These are phyloP conservation scores for Penicillium rolfsii DNA, from an alignment of 2,329 filamentous ascomycete genomes.

Conservation along the genomic window DNA sequence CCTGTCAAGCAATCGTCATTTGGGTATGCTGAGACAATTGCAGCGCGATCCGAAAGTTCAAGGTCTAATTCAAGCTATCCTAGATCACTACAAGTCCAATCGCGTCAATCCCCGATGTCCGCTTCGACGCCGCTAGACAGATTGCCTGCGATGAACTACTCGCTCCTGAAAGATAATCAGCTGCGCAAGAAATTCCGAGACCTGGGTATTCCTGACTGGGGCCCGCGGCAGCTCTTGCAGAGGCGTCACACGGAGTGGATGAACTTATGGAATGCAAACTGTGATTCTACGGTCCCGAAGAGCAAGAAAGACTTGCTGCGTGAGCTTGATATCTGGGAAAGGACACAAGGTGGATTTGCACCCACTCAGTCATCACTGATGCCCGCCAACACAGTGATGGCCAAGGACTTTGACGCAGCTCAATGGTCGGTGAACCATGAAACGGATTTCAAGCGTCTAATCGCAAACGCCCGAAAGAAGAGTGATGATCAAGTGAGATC, in stretches of 20 bases:
- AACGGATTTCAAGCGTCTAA: slow-evolving; percentile 75
- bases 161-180: slow-evolving; percentile 76
- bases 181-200: slow-evolving; percentile 82
- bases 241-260: slow-evolving; percentile 89
- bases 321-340: slow-evolving; percentile 86
- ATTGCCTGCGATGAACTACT: slow-evolving; percentile 82
- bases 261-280: slow-evolving; percentile 96
- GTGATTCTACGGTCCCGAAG: slow-evolving; percentile 76
- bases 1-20: slow-evolving; percentile 27
- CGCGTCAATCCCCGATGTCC: slow-evolving; percentile 21
- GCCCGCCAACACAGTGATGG: slow-evolving; percentile 61
- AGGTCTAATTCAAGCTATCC: slow-evolving; percentile 24
- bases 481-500: slow-evolving; percentile 34
- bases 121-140: slow-evolving; percentile 58
- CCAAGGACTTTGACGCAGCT: slow-evolving; percentile 83
- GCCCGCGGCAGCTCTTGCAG: slow-evolving; percentile 71
- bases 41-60: neutral
- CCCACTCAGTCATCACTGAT: slow-evolving; percentile 33
- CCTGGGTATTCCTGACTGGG: slow-evolving; percentile 73
- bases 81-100: slow-evolving; percentile 30
- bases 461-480: slow-evolving; percentile 71
- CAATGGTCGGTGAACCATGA: slow-evolving; percentile 76
- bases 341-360: slow-evolving; percentile 70
- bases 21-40: slow-evolving; percentile 30
- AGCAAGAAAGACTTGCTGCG: slow-evolving; percentile 70